Percentiles rank a stretch among this genome's conserved stretches.
phyloP scores from a whole-genome alignment of 352 stramenopile genomes.

The Elongisporangium undulatum region DNA sequence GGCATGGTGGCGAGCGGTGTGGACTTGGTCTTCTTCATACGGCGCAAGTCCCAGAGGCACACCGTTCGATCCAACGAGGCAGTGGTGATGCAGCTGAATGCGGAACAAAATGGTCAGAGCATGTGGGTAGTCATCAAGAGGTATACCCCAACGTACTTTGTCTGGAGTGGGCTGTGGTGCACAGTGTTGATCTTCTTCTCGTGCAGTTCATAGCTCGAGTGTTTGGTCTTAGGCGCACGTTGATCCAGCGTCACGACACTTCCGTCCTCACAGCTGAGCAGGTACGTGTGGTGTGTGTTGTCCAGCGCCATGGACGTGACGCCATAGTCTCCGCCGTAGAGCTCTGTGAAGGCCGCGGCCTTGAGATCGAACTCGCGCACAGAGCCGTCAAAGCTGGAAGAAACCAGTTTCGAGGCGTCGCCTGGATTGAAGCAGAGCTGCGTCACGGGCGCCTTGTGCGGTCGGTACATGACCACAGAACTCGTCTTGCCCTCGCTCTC shows the following conservation, averaged over 20 bases:
- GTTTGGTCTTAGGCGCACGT: slow-evolving; percentile 20
- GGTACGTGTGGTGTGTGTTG: slow-evolving; percentile 8
- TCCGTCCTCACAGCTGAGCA: slow-evolving; percentile 69
- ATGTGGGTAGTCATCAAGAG: no score
- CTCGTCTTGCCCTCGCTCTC: slow-evolving; percentile 14
- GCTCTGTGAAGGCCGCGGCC: slow-evolving; percentile 38
- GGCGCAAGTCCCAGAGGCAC: slow-evolving; percentile 76
- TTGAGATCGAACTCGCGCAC: slow-evolving; percentile 67
- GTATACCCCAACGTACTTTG: slow-evolving; percentile 78
- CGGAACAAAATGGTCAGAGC: slow-evolving; percentile 3
- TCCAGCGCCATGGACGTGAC: slow-evolving; percentile 53
- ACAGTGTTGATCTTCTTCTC: slow-evolving; percentile 89
- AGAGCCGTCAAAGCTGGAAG: slow-evolving; percentile 67
- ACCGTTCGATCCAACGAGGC: slow-evolving; percentile 80
- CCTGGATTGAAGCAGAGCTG: slow-evolving; percentile 49
- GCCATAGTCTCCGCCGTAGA: slow-evolving; percentile 43
- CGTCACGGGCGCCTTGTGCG: slow-evolving; percentile 58
- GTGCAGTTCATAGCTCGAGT: slow-evolving; percentile 44
- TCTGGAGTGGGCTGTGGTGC: slow-evolving; percentile 46
- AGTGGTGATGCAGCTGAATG: slow-evolving; percentile 51
- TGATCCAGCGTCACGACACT: slow-evolving; percentile 49
- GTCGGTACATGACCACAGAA: slow-evolving; percentile 56
- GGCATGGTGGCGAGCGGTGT: slow-evolving; percentile 51
- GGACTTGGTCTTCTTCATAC: slow-evolving; percentile 36
- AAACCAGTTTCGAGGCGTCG: slow-evolving; percentile 57